Percentiles rank a stretch among this genome's conserved stretches.
Evolutionary conservation across 495 filamentous ascomycete species (phyloP).

Genomic region (Penicillium paradoxum): DNA sequence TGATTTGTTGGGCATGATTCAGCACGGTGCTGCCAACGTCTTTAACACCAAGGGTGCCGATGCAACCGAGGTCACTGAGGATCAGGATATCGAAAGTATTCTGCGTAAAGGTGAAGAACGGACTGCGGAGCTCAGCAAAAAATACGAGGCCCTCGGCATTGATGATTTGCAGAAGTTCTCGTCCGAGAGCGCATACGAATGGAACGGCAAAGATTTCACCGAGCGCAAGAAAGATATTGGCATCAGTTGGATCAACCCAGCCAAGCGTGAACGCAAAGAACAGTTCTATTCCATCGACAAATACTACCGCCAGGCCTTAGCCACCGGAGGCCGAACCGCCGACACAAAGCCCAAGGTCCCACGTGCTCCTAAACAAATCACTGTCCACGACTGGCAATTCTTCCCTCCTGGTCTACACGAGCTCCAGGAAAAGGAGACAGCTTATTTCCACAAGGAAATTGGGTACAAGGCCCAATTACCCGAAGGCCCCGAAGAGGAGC

Average conservation of each 20-base stretch:
- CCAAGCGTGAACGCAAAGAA: slow-evolving; percentile 98
- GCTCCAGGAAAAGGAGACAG: slow-evolving; percentile 93
- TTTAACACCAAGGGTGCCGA: slow-evolving; percentile 62
- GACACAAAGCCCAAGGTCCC: slow-evolving; percentile 95
- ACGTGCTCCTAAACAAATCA: slow-evolving; percentile 85
- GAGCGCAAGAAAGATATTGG: slow-evolving; percentile 89
- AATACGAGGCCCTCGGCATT: slow-evolving; percentile 96
- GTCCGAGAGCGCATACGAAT: slow-evolving; percentile 94
- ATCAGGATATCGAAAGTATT: slow-evolving; percentile 79
- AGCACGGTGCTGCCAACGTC: slow-evolving; percentile 93
- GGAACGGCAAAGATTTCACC: slow-evolving; percentile 96
- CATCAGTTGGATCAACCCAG: slow-evolving; percentile 95
- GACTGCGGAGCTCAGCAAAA: slow-evolving; percentile 82
- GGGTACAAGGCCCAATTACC: slow-evolving; percentile 82
- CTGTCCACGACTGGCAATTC: slow-evolving; percentile 96
- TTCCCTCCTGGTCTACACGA: slow-evolving; percentile 77
- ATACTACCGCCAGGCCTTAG: slow-evolving; percentile 90
- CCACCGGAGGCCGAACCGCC: slow-evolving; percentile 76
- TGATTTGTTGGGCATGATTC: slow-evolving; percentile 95
- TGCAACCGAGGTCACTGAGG: slow-evolving; percentile 64
- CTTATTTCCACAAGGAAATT: slow-evolving; percentile 92
- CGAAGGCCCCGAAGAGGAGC: slow-evolving; percentile 78
- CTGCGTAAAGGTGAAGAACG: slow-evolving; percentile 81
- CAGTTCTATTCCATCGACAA: slow-evolving; percentile 98
- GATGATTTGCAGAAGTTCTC: slow-evolving; percentile 98